Evolutionary conservation across 352 stramenopile species (phyloP).

Genomic region (Aphanomyces stellatus): DNA sequence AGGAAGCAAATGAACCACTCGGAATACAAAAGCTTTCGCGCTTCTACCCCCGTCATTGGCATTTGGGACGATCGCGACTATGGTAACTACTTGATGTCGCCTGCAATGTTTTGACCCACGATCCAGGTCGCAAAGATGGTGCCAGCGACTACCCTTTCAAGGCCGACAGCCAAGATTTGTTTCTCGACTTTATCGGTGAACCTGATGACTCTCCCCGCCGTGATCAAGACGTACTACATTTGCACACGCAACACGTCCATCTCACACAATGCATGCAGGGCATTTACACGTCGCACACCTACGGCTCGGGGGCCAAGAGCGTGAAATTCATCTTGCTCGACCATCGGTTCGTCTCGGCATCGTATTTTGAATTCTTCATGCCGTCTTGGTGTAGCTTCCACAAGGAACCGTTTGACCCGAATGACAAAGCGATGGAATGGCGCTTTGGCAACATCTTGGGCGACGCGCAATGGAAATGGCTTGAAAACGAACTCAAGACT

Average conservation of each 20-base stretch:
- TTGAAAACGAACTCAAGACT: constrained; percentile 66
- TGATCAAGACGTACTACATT: no score
- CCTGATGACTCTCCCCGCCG: constrained; percentile 59
- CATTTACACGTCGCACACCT: constrained; percentile 75
- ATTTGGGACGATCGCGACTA: constrained; percentile 89
- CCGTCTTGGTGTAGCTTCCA: no score
- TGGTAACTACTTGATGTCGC: constrained; percentile 28
- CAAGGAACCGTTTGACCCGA: constrained; percentile 53
- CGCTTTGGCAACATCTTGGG: constrained; percentile 63
- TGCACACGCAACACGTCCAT: no score
- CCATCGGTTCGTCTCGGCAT: constrained; percentile 33
- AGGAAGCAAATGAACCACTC: constrained; percentile 56
- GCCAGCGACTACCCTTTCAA: constrained; percentile 64
- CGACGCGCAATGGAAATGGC: constrained; percentile 71
- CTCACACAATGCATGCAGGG: constrained; percentile 46
- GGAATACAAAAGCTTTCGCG: constrained; percentile 52
- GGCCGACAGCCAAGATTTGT: constrained; percentile 69
- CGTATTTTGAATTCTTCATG: no score
- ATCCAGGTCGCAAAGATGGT: constrained; percentile 61
- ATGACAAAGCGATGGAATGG: not conserved
- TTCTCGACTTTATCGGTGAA: constrained; percentile 79
- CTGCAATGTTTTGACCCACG: not conserved
- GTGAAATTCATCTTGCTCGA: constrained; percentile 86
- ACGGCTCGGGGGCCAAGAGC: constrained; percentile 47
- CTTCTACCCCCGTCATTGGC: constrained; percentile 59